These are phyloP conservation scores for Podospora pseudocomata DNA, from an alignment of 495 filamentous ascomycete genomes.

Conservation along the genomic window DNA sequence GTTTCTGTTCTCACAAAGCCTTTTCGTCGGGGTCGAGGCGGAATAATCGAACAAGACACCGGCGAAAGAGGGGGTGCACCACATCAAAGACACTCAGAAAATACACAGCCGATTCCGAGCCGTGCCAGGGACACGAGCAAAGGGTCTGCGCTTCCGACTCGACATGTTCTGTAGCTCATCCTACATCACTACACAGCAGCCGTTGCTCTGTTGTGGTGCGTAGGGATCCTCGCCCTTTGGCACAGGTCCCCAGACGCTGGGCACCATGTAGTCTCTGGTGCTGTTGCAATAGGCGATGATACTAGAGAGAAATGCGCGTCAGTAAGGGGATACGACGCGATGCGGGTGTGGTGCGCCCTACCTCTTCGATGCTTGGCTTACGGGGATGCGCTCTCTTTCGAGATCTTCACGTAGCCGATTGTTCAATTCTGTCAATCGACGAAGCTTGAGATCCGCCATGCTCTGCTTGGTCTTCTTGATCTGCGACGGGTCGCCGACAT, in stretches of 20 bases:
- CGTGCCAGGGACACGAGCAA: neutral
- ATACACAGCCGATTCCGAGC: constrained; percentile 9
- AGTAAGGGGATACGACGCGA: constrained; percentile 2
- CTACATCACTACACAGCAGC: constrained; percentile 94
- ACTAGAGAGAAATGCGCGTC: constrained; percentile 44
- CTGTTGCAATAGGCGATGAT: constrained; percentile 95
- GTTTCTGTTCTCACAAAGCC: neutral
- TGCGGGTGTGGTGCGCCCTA: constrained; percentile 37
- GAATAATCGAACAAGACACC: constrained; percentile 4
- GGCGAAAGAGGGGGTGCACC: constrained; percentile 2
- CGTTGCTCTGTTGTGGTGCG: constrained; percentile 81
- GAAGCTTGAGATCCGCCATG: constrained; percentile 96
- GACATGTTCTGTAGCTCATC: constrained; percentile 2
- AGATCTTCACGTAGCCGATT: constrained; percentile 89
- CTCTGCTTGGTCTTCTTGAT: constrained; percentile 98
- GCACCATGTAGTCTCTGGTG: constrained; percentile 98
- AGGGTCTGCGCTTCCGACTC: constrained; percentile 9
- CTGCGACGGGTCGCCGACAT: constrained; percentile 57
- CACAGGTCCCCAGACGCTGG: constrained; percentile 90
- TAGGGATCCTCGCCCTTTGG: constrained; percentile 95
- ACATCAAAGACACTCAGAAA: neutral
- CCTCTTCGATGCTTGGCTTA: constrained; percentile 91
- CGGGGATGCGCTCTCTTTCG: constrained; percentile 88
- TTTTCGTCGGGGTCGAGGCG: neutral
- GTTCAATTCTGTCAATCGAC: constrained; percentile 94